Conservation (phyloP, 83 land plant genomes). For the Picea mariana region DNA sequence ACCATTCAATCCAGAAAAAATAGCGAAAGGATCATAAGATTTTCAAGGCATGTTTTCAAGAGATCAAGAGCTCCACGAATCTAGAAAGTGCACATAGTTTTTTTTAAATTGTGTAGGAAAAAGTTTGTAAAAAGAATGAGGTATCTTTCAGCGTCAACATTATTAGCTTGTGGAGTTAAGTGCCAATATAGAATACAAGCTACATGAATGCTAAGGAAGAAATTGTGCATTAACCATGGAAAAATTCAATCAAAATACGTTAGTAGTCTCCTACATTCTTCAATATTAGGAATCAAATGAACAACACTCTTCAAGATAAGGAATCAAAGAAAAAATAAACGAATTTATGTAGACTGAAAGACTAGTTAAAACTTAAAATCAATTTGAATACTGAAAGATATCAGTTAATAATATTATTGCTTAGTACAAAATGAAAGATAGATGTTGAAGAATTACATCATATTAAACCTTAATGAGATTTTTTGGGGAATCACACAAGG, state of each 20-base stretch:
- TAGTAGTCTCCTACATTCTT: neutral
- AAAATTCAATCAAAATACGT: neutral
- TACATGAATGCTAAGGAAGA: neutral
- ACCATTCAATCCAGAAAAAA: neutral
- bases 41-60: too few species aligned
- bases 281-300: neutral
- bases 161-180: neutral
- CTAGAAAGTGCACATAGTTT: too few species aligned
- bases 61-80: too few species aligned
- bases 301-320: constrained; percentile 2
- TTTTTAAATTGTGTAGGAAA: too few species aligned
- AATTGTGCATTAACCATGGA: neutral
- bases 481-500: neutral
- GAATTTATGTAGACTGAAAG: neutral
- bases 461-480: neutral
- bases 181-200: neutral
- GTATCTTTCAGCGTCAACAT: too few species aligned
- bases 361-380: neutral
- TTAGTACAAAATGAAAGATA: too few species aligned
- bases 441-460: neutral
- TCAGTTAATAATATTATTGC: neutral
- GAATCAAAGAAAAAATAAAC: neutral
- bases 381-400: neutral
- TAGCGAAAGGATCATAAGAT: neutral
- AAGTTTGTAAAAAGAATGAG: too few species aligned